A percentile compares a stretch with the other conserved stretches of the same genome.
Conservation (phyloP, 2,329 filamentous ascomycete genomes). For the Aspergillus glaucus region DNA sequence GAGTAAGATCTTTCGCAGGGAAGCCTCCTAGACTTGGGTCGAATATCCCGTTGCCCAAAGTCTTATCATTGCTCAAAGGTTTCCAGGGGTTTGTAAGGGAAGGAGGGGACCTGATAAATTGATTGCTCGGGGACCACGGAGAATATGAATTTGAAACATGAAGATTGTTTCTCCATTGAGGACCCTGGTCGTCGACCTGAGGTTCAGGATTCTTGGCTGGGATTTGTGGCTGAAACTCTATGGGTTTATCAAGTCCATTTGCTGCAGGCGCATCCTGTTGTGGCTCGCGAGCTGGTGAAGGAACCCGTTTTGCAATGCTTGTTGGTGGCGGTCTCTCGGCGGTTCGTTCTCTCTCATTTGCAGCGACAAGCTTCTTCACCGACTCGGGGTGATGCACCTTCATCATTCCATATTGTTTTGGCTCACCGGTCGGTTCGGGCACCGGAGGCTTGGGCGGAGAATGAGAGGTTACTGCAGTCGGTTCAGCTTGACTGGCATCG, state of each 20-base stretch:
- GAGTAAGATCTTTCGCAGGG: slow-evolving; percentile 37
- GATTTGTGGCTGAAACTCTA: slow-evolving; percentile 15
- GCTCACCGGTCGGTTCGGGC: slow-evolving; percentile 50
- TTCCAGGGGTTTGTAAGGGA: slow-evolving; percentile 53
- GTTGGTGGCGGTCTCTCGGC: slow-evolving; percentile 25
- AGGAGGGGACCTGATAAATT: slow-evolving; percentile 27
- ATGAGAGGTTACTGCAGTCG: slow-evolving; percentile 30
- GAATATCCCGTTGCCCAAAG: slow-evolving; percentile 60
- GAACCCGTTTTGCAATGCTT: slow-evolving; percentile 21
- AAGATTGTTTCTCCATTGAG: slow-evolving; percentile 34
- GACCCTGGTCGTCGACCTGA: slow-evolving; percentile 27
- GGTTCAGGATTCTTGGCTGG: slow-evolving; percentile 18
- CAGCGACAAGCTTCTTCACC: slow-evolving; percentile 40
- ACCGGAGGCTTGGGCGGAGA: slow-evolving; percentile 56
- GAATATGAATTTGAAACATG: slow-evolving; percentile 31
- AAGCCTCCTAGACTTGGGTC: slow-evolving; percentile 48
- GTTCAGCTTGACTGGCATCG: slow-evolving; percentile 21
- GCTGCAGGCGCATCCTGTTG: slow-evolving; percentile 17
- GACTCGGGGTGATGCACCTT: slow-evolving; percentile 54
- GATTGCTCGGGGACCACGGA: slow-evolving; percentile 32
- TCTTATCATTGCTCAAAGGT: slow-evolving; percentile 48
- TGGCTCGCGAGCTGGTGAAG: slow-evolving; percentile 27
- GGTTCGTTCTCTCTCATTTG: slow-evolving; percentile 30
- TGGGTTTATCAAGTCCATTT: slow-evolving; percentile 25
- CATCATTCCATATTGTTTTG: slow-evolving; percentile 58